Evolutionary conservation across 371 early-diverging fungal genomes (phyloP), one percentile per base, ranked within the genome.

Genomic region (Dichotomocladium elegans): DNA sequence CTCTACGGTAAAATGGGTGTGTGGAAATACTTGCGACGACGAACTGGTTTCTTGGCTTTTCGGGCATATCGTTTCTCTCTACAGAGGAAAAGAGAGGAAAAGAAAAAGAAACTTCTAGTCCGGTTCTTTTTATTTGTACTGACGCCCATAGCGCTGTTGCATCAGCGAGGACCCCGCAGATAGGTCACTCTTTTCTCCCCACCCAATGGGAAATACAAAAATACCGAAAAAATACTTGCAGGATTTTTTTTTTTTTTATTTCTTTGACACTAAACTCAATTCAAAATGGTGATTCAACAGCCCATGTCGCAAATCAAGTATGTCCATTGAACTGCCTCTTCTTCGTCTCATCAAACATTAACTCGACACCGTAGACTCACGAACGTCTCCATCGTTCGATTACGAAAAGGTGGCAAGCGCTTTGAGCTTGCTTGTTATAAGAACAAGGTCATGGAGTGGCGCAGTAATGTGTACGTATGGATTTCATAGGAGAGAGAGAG

Each of bases 361-460:
- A 43, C 45, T 10, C 37, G 6, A 19, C 15, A 24, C n/a, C 7
- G 37, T 57, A 88, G 88, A 51, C 77, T 96, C 35, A 96, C 96
- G 29, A 98, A 98, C 63, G 96, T 98, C 27, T 94, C 95, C 14
- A 73, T 97, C 30, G 98, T 99, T 21, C 90, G 96, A 37, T 80
- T 96, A 57, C 90, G 91, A 62, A 96, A 95, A 75, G 96, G 95
- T 24, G 99, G 99, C 35, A 96, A 94, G 68, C 87, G 95, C 28
- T 99, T 98, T 56, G 99, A 99, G 66, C 78, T 99, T 15, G 99
- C 99, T 8, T 95, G 97, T 69, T 98, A 98, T 74, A 96, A 95
- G 68, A 99, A 99, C 84, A 98, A 99, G 76, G 95, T 96, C n/a
- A 71, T 91, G 61, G 96, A 98, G 68, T 98, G 94, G 93, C 79